Evolutionary conservation across 2,329 filamentous ascomycete genomes (phyloP).

Genomic region (Biscogniauxia marginata): DNA sequence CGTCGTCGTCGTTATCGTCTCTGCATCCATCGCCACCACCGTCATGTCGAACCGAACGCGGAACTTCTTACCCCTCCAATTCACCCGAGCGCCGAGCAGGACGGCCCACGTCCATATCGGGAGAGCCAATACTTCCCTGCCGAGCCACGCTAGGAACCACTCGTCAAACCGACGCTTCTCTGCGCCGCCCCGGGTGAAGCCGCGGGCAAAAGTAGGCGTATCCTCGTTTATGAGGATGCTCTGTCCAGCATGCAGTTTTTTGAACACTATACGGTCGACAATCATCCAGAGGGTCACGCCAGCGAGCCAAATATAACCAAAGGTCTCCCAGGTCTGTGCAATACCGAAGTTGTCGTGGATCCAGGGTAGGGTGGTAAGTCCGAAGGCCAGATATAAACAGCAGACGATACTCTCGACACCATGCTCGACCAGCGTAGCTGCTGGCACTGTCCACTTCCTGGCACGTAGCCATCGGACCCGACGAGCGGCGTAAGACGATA

Average conservation of each 20-base stretch:
- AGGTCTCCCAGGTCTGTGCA: conserved; percentile 65
- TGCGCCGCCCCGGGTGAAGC: conserved; percentile 38
- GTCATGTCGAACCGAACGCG: conserved; percentile 81
- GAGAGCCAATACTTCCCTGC: conserved; percentile 76
- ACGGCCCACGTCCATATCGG: conserved; percentile 92
- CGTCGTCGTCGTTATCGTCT: background rate
- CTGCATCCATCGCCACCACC: conserved; percentile 51
- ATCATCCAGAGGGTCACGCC: conserved; percentile 70
- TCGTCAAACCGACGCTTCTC: conserved; percentile 58
- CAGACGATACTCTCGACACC: conserved; percentile 88
- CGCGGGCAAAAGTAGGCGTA: conserved; percentile 71
- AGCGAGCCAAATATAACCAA: conserved; percentile 63
- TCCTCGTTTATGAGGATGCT: conserved; percentile 69
- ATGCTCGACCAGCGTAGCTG: conserved; percentile 88
- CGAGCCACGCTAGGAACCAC: conserved; percentile 83
- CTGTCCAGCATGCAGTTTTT: conserved; percentile 68
- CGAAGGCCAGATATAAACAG: conserved; percentile 76
- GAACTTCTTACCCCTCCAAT: conserved; percentile 83
- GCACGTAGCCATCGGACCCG: conserved; percentile 89
- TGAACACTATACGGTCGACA: conserved; percentile 72
- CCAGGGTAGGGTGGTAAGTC: conserved; percentile 69
- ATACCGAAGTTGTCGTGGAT: conserved; percentile 53
- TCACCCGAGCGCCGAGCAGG: conserved; percentile 80
- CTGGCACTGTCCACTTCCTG: conserved; percentile 87
- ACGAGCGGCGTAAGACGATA: conserved; percentile 74